Evolutionary conservation across 345 rosid genomes (phyloP).

Genomic region (Salix arbutifolia): DNA sequence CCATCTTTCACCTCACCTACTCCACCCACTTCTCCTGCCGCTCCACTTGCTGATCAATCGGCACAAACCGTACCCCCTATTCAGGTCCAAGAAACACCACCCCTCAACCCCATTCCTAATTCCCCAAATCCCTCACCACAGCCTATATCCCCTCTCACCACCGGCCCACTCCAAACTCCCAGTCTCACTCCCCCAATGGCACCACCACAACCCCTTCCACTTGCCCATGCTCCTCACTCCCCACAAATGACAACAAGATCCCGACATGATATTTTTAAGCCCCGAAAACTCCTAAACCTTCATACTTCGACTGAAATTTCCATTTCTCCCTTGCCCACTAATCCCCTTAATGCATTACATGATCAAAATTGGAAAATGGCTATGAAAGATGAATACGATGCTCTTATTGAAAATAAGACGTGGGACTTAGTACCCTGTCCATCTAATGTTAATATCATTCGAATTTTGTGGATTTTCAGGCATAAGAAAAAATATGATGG

Average conservation of each 20-base stretch:
- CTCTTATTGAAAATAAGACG: conserved; percentile 6
- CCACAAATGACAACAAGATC: too few species aligned
- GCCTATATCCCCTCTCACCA: too few species aligned
- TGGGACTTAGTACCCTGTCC: conserved; percentile 5
- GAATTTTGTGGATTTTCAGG: conserved; percentile 1
- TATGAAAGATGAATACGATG: not conserved
- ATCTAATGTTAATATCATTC: not conserved
- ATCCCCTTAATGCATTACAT: not conserved
- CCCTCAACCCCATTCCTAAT: too few species aligned
- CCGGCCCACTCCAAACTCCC: too few species aligned
- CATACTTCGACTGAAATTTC: too few species aligned
- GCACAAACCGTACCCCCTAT: not conserved
- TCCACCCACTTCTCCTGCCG: not conserved
- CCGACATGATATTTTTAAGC: too few species aligned
- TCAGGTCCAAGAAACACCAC: too few species aligned
- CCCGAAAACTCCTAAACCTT: too few species aligned
- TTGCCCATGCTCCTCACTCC: too few species aligned
- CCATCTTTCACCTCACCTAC: not conserved
- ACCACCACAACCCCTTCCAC: too few species aligned
- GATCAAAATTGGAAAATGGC: not conserved
- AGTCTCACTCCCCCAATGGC: too few species aligned
- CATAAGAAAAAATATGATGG: conserved; percentile 9
- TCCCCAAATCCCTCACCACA: not conserved
- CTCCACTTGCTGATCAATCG: not conserved
- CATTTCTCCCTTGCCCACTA: not conserved